phyloP scores from a whole-genome alignment of 352 stramenopile species.

The Phytophthora agathidicida region DNA sequence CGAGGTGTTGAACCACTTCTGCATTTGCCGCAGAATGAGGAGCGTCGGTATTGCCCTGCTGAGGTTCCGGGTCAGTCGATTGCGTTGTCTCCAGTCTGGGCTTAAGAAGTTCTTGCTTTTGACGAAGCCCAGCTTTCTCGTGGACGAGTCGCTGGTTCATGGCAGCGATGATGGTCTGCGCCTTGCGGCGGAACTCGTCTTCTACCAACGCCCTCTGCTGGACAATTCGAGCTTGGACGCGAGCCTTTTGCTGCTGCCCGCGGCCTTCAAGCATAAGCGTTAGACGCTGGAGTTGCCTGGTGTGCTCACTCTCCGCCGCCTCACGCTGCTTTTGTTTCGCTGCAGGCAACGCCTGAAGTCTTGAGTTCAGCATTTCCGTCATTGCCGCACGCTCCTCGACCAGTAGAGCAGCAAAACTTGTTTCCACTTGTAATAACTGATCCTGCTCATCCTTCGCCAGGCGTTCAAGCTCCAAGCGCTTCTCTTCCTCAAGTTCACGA shows the following conservation, averaged over 20 bases:
- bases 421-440: conserved; percentile 31
- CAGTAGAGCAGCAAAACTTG: conserved; percentile 33
- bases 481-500: conserved; percentile 45
- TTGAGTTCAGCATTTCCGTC: conserved; percentile 31
- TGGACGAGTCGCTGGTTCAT: conserved; percentile 59
- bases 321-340: conserved; percentile 18
- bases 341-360: conserved; percentile 13
- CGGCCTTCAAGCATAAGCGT: conserved; percentile 55
- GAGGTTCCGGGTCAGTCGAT: neutral
- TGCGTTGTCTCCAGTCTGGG: neutral
- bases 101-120: conserved; percentile 41
- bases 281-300: conserved; percentile 47
- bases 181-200: conserved; percentile 57
- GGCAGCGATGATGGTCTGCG: conserved; percentile 47
- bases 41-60: neutral
- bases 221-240: conserved; percentile 20
- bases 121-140: conserved; percentile 51
- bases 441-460: conserved; percentile 30
- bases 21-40: conserved; percentile 3
- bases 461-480: conserved; percentile 33
- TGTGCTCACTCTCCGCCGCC: conserved; percentile 32
- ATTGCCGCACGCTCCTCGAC: conserved; percentile 46
- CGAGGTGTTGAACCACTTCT: conserved; percentile 19
- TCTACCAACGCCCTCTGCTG: conserved; percentile 45
- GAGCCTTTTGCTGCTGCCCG: conserved; percentile 30